Evolutionary conservation across 2,329 filamentous ascomycete species (phyloP), one percentile per base, ranked within the genome.

Genomic region (Beauveria pseudobassiana): DNA sequence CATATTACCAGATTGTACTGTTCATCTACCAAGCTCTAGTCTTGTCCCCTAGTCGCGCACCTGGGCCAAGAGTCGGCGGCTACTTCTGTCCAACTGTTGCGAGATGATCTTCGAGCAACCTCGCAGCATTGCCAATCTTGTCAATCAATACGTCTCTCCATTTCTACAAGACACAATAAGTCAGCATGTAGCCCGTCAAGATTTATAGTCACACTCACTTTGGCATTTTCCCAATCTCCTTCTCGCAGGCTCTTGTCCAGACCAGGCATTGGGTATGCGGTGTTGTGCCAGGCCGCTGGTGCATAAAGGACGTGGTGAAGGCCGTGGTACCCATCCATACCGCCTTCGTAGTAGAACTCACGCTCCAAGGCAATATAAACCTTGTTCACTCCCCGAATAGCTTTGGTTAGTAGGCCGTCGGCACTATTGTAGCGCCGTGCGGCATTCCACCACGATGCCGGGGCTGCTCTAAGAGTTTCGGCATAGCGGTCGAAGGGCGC

Each of bases 221-320:
- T 51, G 22, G 56, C 46, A 52, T 59, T 59, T 1, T 45, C 38
- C 56, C 46, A 59, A 14, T 59, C 10, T 5, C 34, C 48, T 28
- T 16, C 1, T n/a, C 48, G 14, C 3, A 59, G 46, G 28, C 46
- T 51, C 46, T 59, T 51, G n/a, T 59, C 56, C 6, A 59, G 18
- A 9, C 56, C 56, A 8, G 46, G 56, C 56, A 59, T 59, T 22
- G 56, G 46, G 14, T 18, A 22, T 18, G 56, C 56, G 18, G 30
- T 22, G 34, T 34, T 59, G 24, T 52, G 56, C 56, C 56, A 51
- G 3, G 46, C 56, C 3, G 46, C 34, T 1, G 56, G 56, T 14
- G 46, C 56, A 22, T 30, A 59, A 8, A 59, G 30, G 3, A 59
- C 56, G 30, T 59, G 56, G 38, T 59, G 56, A n/a, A 59, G 38